Conservation (phyloP, 495 filamentous ascomycete genomes). For the Lepidopterella palustris region DNA sequence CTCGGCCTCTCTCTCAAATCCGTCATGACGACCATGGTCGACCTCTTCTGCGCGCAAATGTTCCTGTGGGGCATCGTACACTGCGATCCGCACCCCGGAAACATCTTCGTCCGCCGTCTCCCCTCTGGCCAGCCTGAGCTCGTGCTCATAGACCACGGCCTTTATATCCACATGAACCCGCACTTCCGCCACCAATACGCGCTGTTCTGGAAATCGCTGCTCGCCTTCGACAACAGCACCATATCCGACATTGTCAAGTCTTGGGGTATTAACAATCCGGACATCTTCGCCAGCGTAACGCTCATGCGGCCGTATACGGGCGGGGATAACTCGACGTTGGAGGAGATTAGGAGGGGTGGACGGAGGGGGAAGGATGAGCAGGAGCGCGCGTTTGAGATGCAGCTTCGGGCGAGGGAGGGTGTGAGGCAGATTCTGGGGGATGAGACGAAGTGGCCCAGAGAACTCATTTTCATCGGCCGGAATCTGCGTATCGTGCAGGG, state of each 20-base stretch:
- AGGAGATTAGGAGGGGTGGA: slow-evolving; percentile 46
- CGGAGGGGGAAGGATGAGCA: slow-evolving; percentile 51
- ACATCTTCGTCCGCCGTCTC: slow-evolving; percentile 87
- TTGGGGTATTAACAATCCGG: slow-evolving; percentile 84
- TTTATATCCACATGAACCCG: slow-evolving; percentile 86
- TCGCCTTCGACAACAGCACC: slow-evolving; percentile 87
- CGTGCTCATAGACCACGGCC: slow-evolving; percentile 91
- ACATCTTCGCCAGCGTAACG: slow-evolving; percentile 86
- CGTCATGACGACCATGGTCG: slow-evolving; percentile 93
- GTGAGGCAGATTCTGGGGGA: slow-evolving; percentile 80
- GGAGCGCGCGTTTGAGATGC: slow-evolving; percentile 71
- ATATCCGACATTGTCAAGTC: slow-evolving; percentile 59
- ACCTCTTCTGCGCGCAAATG: slow-evolving; percentile 92
- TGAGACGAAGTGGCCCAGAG: slow-evolving; percentile 85
- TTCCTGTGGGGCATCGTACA: slow-evolving; percentile 92
- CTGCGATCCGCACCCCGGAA: slow-evolving; percentile 94
- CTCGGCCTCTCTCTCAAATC: slow-evolving; percentile 74
- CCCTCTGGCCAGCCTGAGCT: slow-evolving; percentile 78
- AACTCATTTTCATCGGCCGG: slow-evolving; percentile 91
- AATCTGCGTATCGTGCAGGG: slow-evolving; percentile 90
- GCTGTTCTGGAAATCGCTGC: slow-evolving; percentile 84
- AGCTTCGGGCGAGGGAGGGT: slow-evolving; percentile 73
- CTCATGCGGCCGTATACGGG: slow-evolving; percentile 86
- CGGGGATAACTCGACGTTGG: slow-evolving; percentile 60
- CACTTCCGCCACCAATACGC: slow-evolving; percentile 85